Evolutionary conservation across 2,329 filamentous ascomycete genomes (phyloP).

Genomic region (Phialocephala subalpina): DNA sequence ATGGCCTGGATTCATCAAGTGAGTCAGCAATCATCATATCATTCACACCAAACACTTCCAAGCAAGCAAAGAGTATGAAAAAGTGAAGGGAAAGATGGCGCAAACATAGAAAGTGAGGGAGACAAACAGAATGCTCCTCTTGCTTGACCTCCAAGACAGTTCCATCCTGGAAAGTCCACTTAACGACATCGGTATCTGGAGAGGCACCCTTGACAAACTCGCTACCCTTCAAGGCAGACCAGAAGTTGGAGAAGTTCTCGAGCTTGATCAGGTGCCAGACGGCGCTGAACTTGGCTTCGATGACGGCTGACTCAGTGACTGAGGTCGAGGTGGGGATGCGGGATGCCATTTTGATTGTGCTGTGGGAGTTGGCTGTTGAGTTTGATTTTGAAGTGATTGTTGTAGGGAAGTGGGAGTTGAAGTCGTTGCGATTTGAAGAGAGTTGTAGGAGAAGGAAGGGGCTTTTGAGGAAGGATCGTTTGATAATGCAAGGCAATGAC

Average conservation of each 20-base stretch:
- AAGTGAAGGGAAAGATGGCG: background rate
- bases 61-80: background rate
- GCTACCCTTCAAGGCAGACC: conserved; percentile 66
- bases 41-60: background rate
- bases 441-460: background rate
- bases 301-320: conserved; percentile 72
- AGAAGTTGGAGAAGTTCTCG: conserved; percentile 73
- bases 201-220: conserved; percentile 69
- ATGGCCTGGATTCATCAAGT: conserved; percentile 60
- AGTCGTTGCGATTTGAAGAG: background rate
- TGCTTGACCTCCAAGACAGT: conserved; percentile 76
- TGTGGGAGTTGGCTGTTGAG: background rate
- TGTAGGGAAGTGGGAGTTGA: background rate
- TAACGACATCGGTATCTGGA: conserved; percentile 71
- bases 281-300: conserved; percentile 69
- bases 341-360: conserved; percentile 23
- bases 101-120: background rate
- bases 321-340: conserved; percentile 71
- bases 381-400: background rate
- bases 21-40: conserved; percentile 4
- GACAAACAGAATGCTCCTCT: conserved; percentile 74
- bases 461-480: conserved; percentile 3
- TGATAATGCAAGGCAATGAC: background rate
- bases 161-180: conserved; percentile 77
- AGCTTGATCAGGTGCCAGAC: conserved; percentile 83